Evolutionary conservation across 768 basidiomycete species (phyloP).

Genomic region (Chalciporus sphaerocephalus): DNA sequence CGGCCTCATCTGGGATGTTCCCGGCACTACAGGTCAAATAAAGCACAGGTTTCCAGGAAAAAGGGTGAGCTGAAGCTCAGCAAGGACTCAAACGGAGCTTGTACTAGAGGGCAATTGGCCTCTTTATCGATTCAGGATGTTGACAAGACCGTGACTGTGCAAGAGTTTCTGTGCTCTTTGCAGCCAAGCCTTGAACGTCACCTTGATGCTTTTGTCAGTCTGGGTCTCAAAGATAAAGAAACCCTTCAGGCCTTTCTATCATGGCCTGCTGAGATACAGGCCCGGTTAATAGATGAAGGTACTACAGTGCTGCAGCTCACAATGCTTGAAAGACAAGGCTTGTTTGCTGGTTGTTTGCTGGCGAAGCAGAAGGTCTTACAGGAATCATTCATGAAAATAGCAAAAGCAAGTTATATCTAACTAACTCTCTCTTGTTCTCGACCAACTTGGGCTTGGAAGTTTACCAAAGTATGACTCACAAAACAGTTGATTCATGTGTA

Average conservation of each 20-base stretch:
- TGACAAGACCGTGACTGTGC: background rate
- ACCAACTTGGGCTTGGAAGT: conserved; percentile 2
- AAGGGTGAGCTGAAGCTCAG: no score
- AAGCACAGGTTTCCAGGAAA: background rate
- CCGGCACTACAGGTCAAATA: background rate
- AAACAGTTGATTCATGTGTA: conserved; percentile 20
- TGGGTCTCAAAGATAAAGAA: conserved; percentile 22
- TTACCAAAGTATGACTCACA: no score
- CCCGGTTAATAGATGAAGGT: conserved; percentile 15
- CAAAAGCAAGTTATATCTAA: background rate
- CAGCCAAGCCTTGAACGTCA: conserved; percentile 20
- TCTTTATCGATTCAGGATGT: background rate
- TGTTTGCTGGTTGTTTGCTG: conserved; percentile 12
- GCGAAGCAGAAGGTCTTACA: conserved; percentile 5
- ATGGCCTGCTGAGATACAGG: conserved; percentile 18
- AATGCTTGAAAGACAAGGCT: conserved; percentile 15
- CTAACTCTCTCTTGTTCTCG: conserved; percentile 3
- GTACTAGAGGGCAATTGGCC: background rate
- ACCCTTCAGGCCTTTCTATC: conserved; percentile 21
- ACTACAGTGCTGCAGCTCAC: conserved; percentile 14
- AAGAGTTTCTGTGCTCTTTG: conserved; percentile 18
- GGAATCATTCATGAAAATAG: background rate
- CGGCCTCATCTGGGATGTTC: conserved; percentile 2
- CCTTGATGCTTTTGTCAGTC: conserved; percentile 13
- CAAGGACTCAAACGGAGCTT: no score